These are phyloP conservation scores for Thalassiosira hispida DNA, from an alignment of 352 stramenopile genomes.

Conservation along the genomic window DNA sequence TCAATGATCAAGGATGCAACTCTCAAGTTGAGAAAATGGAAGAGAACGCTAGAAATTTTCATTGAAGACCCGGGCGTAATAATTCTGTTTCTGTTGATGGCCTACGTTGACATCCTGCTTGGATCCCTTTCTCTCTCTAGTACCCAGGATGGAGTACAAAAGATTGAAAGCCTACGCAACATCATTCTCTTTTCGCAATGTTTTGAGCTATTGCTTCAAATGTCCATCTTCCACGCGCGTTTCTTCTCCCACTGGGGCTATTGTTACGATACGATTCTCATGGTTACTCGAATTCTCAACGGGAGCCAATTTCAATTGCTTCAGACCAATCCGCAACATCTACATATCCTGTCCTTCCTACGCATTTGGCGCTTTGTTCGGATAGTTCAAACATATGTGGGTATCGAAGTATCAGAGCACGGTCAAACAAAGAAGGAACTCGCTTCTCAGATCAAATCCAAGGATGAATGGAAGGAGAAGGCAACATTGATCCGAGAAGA, in stretches of 20 bases:
- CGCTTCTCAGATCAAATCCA: conserved; percentile 8
- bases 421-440: conserved; percentile 28
- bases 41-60: background rate
- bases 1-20: background rate
- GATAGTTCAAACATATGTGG: conserved; percentile 29
- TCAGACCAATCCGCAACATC: conserved; percentile 4
- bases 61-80: conserved; percentile 14
- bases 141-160: background rate
- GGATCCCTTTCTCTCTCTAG: conserved; percentile 11
- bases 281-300: conserved; percentile 14
- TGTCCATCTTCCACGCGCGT: conserved; percentile 22
- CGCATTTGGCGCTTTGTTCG: conserved; percentile 32
- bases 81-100: conserved; percentile 15
- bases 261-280: conserved; percentile 31
- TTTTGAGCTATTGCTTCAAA: conserved; percentile 36
- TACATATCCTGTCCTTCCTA: conserved; percentile 18
- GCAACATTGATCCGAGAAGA: background rate
- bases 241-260: conserved; percentile 56
- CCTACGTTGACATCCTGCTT: conserved; percentile 20
- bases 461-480: conserved; percentile 23
- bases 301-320: background rate
- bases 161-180: conserved; percentile 13
- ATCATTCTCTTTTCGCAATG: conserved; percentile 35
- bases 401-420: conserved; percentile 27
- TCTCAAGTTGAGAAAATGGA: background rate